Evolutionary conservation across 148 eudicot genomes (phyloP).

Genomic region (Rhododendron williamsianum): DNA sequence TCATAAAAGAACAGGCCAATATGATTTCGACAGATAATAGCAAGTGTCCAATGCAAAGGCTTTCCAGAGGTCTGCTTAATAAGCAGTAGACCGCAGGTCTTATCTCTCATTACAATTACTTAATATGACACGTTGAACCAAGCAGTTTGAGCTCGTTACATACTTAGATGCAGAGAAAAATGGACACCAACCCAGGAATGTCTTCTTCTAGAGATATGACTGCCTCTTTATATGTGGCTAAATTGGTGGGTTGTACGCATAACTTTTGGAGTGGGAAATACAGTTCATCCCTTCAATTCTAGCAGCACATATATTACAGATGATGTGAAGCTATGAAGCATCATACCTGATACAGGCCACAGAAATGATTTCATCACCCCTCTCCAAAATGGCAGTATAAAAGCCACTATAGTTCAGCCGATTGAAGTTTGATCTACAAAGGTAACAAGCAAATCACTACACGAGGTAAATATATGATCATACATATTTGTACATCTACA

Average conservation of each 20-base stretch:
- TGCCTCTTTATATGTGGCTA: background rate
- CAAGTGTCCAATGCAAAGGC: background rate
- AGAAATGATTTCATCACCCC: conserved; percentile 85
- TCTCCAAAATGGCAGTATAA: conserved; percentile 82
- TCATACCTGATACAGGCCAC: conserved; percentile 93
- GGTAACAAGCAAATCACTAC: conserved; percentile 6
- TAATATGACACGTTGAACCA: background rate
- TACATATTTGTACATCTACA: background rate
- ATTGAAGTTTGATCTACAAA: conserved; percentile 74
- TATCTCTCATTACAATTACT: background rate
- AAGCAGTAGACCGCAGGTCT: background rate
- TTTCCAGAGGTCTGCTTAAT: background rate
- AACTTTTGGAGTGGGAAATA: background rate
- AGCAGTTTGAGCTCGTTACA: background rate
- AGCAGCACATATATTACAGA: background rate
- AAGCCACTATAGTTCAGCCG: conserved; percentile 81
- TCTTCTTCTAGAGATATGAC: background rate
- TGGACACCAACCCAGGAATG: background rate
- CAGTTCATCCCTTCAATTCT: background rate
- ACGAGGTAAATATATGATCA: background rate
- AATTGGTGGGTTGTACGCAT: background rate
- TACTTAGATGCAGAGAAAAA: background rate
- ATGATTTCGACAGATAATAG: background rate
- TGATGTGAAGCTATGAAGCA: background rate
- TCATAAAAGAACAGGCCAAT: background rate